Evolutionary conservation across 257 asterid species (phyloP), one percentile per base, ranked within the genome.

Genomic region (Cordia subcordata): DNA sequence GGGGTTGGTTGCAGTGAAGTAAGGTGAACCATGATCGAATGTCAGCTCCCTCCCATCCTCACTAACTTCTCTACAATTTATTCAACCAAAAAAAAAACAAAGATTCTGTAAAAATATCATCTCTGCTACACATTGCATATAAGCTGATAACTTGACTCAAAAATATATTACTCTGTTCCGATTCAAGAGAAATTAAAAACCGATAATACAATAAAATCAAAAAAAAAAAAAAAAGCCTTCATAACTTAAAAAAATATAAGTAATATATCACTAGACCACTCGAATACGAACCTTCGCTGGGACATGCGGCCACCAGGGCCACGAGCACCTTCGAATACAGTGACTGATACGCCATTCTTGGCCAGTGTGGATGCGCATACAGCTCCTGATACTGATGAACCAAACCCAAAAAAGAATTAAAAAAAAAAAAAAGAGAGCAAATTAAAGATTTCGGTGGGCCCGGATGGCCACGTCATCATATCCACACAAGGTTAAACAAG

Each of bases 261-360:
- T n/a, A n/a, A n/a, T n/a, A n/a, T n/a, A n/a, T n/a, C n/a, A n/a
- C n/a, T n/a, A n/a, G n/a, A n/a, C n/a, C n/a, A n/a, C 44, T 39
- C 12, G 44, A 35, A 17, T 0, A 32, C 1, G 11, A 37, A 85
- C 96, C 98, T 87, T 73, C 98, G 82, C 57, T 83, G 96, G 57
- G 96, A 87, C 95, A 90, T 87, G 61, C 98, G 88, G 63, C 98
- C 96, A 62, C 98, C 98, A 37, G 98, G 91, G 50, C 96, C 96
- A 72, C 98, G 74, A 47, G 77, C 96, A 18, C 90, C 83, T 67
- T 90, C 98, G 64, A 90, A 85, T 64, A 90, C 22, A 58, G 98
- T 81, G 62, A 85, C 98, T 9, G 95, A 77, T 19, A 85, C 55
- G 54, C 96, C 98, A 65, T 77, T 81, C 66, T 78, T 87, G 20